Conservation (phyloP, 768 basidiomycete genomes). For the Podaxis sp. region DNA sequence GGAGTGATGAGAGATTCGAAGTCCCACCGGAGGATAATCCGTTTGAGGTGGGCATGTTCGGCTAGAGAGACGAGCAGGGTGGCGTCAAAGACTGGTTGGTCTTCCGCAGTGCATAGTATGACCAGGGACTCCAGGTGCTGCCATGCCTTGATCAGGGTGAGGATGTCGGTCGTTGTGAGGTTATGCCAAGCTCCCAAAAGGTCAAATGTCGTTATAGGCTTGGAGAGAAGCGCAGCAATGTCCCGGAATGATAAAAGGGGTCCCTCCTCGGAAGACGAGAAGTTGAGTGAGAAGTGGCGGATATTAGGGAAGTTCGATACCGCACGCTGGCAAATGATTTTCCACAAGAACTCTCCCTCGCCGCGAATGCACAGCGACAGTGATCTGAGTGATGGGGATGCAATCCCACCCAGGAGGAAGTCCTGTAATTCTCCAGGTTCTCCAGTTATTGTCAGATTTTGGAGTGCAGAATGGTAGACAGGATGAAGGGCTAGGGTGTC, state of each 20-base stretch:
- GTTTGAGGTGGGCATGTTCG: background rate
- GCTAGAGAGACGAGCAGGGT: background rate
- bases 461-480: background rate
- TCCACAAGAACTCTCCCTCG: background rate
- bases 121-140: background rate
- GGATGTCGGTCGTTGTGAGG: background rate
- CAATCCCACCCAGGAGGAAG: background rate
- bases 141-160: background rate
- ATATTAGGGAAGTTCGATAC: background rate
- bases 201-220: background rate
- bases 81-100: background rate
- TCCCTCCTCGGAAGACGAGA: background rate
- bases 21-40: background rate
- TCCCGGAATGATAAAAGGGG: background rate
- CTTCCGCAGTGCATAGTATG: background rate
- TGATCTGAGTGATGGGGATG: background rate
- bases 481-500: too few species aligned
- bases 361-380: background rate
- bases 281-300: background rate
- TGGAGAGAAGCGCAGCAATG: background rate
- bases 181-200: background rate
- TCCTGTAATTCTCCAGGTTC: background rate
- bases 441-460: background rate
- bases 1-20: background rate
- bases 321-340: background rate